Evolutionary conservation across 257 asterid genomes (phyloP), one percentile per base, ranked within the genome.

Genomic region (Knoxia roxburghii): DNA sequence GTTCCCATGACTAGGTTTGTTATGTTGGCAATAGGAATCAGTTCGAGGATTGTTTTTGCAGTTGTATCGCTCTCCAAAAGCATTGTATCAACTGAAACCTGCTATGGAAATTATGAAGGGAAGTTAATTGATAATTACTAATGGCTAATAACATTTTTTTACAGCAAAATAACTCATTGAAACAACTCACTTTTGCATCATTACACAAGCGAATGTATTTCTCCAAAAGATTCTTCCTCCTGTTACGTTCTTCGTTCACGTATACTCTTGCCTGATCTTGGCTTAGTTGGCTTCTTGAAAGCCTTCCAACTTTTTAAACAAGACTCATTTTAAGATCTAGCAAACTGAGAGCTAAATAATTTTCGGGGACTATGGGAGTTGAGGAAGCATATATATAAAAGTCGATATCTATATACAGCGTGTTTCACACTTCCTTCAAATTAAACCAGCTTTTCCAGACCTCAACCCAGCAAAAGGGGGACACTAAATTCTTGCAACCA

Each of bases 71-170:
- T 90, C 84, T 90, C 97, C 70, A 88, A 80, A 60, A 90, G 83
- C 88, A 86, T 86, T 24, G 96, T 87, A 64, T 87, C 97, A 69
- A 81, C 97, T 18, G 61, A 73, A 33, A 90, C 84, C 96, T 90
- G 74, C 70, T 35, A 49, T 50, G 18, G 73, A 35, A 53, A 57
- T n/a, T 39, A 23, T 55, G 60, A 35, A 57, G 43, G 23, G 65
- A 26, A 41, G n/a, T 69, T 32, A 50, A 4, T 9, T 30, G 13
- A 5, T 37, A 21, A 52, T 45, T 49, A 18, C 64, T 23, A 26
- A 35, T 21, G 26, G 13, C n/a, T n/a, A n/a, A n/a, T n/a, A n/a
- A n/a, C n/a, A n/a, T n/a, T n/a, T n/a, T n/a, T n/a, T n/a, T n/a
- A n/a, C n/a, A n/a, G n/a, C n/a, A n/a, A n/a, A n/a, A n/a, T n/a